Base-by-base conservation (phyloP, 441 rosid genomes). In the Adansonia rubrostipa region DNA sequence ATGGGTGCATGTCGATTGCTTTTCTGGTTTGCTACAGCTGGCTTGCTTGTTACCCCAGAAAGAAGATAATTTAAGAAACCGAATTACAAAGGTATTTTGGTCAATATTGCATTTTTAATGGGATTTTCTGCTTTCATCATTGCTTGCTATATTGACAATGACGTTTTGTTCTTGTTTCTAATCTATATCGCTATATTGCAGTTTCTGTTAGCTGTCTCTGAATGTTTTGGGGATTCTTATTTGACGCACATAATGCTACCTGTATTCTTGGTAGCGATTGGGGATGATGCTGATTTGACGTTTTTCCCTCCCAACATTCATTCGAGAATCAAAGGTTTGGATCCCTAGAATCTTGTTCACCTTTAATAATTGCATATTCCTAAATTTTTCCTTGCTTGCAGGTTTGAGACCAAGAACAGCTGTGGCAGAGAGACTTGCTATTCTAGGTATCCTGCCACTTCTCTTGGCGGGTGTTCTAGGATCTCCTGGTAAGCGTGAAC, bases 1-100 rank as follows among this genome's bases (percentile, higher is more conserved):
- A 80, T 96, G 99, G 99, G 85, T 94, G 91, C 95, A 92, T 86
- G 88, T 86, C 10, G 96, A 92, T 84, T 96, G 99, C 95, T 90
- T 94, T 84, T 90, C 97, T 75, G 90, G 82, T 85, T 84, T 96
- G 85, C 87, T 94, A 82, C 93, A 90, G 79, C 85, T 96, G 80
- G 87, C 90, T 76, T 90, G 93, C 88, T 84, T 92, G 92, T 86
- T 96, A 79, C 93, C 97, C 44, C 97, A 80, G 77, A 96, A 96
- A 84, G 99, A 96, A 84, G 99, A 96, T 77, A 88, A 84, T 83
- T 84, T 96, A 84, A 87, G 97, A 87, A 92, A 85, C 81, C 93
- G 92, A 82, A 89, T 79, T 75, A 88, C 97, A 11, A 96, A 93
- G 98, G 99, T 93, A 78, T 6, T 42, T 61, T 70, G 62, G 77